These are phyloP conservation scores for Mucor mucedo DNA, from an alignment of 371 early-diverging fungal species.

Conservation along the genomic window DNA sequence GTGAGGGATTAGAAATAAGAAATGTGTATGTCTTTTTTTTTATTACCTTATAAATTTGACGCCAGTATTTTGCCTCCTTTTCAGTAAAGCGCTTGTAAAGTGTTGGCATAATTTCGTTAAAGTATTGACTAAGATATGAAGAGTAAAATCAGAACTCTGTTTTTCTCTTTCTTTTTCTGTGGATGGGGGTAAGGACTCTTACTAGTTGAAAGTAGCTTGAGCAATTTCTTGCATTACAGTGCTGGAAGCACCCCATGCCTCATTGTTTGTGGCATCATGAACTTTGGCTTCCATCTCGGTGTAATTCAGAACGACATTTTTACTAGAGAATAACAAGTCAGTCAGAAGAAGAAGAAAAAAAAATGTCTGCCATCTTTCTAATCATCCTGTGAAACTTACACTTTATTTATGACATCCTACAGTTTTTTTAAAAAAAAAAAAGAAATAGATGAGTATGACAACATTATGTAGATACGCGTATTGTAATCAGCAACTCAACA, in stretches of 20 bases:
- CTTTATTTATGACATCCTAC: slow-evolving; percentile 71
- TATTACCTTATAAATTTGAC: slow-evolving; percentile 87
- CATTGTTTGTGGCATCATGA: slow-evolving; percentile 84
- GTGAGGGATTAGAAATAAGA: background rate
- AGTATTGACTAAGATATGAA: slow-evolving; percentile 67
- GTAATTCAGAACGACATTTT: slow-evolving; percentile 80
- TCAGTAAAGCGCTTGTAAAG: slow-evolving; percentile 88
- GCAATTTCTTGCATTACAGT: slow-evolving; percentile 91
- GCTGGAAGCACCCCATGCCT: slow-evolving; percentile 92
- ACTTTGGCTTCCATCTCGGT: slow-evolving; percentile 91
- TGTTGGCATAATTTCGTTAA: slow-evolving; percentile 93
- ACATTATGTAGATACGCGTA: background rate
- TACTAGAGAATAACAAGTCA: slow-evolving; percentile 33
- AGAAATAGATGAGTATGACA: background rate
- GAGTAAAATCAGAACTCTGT: background rate
- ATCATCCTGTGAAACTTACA: slow-evolving; percentile 40
- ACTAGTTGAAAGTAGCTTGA: slow-evolving; percentile 83
- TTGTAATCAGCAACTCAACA: background rate
- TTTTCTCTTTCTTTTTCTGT: background rate
- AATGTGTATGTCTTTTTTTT: background rate
- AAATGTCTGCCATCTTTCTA: background rate
- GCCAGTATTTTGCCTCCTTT: slow-evolving; percentile 84
- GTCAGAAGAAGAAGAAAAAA: background rate
- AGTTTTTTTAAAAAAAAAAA: background rate
- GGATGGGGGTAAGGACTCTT: slow-evolving; percentile 26